These are phyloP conservation scores for Epichloe brachyelytri DNA, from an alignment of 2,329 filamentous ascomycete genomes.

Conservation along the genomic window DNA sequence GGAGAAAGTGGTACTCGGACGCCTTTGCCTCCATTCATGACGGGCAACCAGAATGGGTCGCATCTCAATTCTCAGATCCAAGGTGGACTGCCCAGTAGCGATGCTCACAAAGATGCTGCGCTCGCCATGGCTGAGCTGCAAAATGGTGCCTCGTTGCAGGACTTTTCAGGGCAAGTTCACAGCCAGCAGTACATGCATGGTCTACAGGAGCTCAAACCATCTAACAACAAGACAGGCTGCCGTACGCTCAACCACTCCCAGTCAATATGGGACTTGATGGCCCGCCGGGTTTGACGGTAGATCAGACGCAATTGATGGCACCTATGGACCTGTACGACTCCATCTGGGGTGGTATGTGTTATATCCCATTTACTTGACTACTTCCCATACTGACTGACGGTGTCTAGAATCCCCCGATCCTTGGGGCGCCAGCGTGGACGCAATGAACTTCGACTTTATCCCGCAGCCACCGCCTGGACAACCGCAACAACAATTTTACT, in stretches of 20 bases:
- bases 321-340: constrained; percentile 57
- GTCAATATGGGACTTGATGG: constrained; percentile 27
- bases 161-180: constrained; percentile 28
- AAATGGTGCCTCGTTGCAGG: constrained; percentile 36
- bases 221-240: constrained; percentile 16
- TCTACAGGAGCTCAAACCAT: neutral
- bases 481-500: constrained; percentile 45
- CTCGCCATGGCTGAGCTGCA: constrained; percentile 54
- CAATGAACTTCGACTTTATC: constrained; percentile 48
- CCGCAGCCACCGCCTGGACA: constrained; percentile 47
- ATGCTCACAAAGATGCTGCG: constrained; percentile 48
- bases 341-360: constrained; percentile 50
- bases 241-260: constrained; percentile 26
- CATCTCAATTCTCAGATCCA: constrained; percentile 15
- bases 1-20: constrained; percentile 33
- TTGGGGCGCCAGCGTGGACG: constrained; percentile 40
- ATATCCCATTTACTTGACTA: neutral
- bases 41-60: constrained; percentile 11
- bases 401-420: constrained; percentile 44
- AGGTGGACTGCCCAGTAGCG: constrained; percentile 20
- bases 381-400: neutral
- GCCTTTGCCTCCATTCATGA: constrained; percentile 20
- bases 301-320: constrained; percentile 47
- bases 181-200: neutral
- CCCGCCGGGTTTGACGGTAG: constrained; percentile 37